These are phyloP conservation scores for Ustilago bromivora DNA, from an alignment of 1,284 basidiomycete genomes.

Conservation along the genomic window DNA sequence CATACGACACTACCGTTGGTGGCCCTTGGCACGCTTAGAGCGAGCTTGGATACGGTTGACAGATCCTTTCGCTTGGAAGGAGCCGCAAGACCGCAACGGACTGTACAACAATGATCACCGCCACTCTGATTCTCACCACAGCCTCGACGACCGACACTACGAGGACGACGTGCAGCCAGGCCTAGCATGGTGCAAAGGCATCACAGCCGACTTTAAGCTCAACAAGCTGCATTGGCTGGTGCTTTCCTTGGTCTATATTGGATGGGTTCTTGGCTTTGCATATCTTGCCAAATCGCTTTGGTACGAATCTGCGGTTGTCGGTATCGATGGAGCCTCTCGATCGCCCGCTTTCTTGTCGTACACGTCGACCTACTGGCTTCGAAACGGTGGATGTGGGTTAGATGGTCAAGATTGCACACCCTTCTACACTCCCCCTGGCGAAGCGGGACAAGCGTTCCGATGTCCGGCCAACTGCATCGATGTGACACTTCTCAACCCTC, in stretches of 20 bases:
- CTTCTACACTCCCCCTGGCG: conserved; percentile 74
- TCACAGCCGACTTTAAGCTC: conserved; percentile 35
- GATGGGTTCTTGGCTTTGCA: conserved; percentile 62
- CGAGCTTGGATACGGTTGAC: conserved; percentile 45
- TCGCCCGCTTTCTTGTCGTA: conserved; percentile 50
- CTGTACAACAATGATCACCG: not conserved
- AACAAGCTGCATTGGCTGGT: conserved; percentile 61
- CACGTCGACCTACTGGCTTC: conserved; percentile 67
- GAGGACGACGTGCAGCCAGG: conserved; percentile 16
- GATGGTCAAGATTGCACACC: conserved; percentile 79
- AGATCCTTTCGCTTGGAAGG: conserved; percentile 50
- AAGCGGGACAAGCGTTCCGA: conserved; percentile 75
- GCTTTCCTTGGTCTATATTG: conserved; percentile 49
- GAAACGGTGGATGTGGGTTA: conserved; percentile 76
- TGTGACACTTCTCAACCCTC: conserved; percentile 80
- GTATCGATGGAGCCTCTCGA: conserved; percentile 17
- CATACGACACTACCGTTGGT: conserved; percentile 64
- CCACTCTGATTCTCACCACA: conserved; percentile 2
- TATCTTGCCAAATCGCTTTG: conserved; percentile 55
- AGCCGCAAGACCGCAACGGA: conserved; percentile 13
- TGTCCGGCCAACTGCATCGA: conserved; percentile 81
- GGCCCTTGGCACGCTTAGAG: conserved; percentile 59
- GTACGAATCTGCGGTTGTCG: conserved; percentile 50
- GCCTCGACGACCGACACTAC: conserved; percentile 10
- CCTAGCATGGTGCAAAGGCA: conserved; percentile 24